Percentiles rank a stretch among this genome's conserved stretches.
phyloP scores from a whole-genome alignment of 345 rosid genomes.

The Eucalyptus regnans region DNA sequence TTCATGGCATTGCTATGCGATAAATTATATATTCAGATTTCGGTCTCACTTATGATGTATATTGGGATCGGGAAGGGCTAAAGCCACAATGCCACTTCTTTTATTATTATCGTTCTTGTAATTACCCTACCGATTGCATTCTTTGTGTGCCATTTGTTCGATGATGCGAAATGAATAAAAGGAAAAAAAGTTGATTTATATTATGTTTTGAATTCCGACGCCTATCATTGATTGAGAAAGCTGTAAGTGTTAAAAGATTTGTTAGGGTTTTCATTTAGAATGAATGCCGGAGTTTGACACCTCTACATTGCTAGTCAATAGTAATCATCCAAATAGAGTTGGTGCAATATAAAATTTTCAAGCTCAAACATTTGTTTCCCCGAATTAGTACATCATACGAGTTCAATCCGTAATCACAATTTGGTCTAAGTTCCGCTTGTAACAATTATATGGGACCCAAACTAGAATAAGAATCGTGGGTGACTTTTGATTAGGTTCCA shows the following conservation, averaged over 20 bases:
- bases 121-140: no score
- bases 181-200: accelerated
- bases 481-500: no score
- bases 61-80: no score
- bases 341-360: no score
- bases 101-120: no score
- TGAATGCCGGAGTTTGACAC: neutral
- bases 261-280: neutral
- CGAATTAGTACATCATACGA: accelerated
- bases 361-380: neutral
- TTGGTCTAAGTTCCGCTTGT: neutral
- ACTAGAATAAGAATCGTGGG: neutral
- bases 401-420: neutral
- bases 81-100: neutral
- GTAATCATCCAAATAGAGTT: no score
- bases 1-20: no score
- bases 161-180: no score
- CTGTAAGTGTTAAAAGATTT: accelerated
- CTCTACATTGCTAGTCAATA: accelerated
- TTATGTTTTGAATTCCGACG: neutral
- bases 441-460: accelerated
- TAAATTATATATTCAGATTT: no score
- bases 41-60: no score
- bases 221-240: neutral
- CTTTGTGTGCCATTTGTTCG: accelerated